Base-by-base conservation (phyloP, 1,139 yeast genomes). In the Suhomyces wounanorum region DNA sequence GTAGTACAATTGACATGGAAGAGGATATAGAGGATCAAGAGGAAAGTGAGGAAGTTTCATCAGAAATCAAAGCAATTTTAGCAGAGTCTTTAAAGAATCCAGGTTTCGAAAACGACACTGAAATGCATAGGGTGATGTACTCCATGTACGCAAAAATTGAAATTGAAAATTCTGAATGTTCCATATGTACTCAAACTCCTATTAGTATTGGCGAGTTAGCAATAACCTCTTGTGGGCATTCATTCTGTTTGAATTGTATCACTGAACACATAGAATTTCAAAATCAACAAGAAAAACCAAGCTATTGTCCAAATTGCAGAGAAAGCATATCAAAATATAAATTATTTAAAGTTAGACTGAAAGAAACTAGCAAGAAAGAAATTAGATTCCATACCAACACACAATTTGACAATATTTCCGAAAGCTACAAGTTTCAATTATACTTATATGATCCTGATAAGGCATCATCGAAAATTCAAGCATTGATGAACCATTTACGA, bases 191-290 rank as follows among this genome's bases (percentile, higher is more conserved):
- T 0, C 75, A 80, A 3, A 81, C 81, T 8, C 82, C 85, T 1
- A 86, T 90, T 11, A 73, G 78, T 1, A 47, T 70, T 1, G 78
- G 79, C 4, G 83, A 85, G 26, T 77, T 85, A 58, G 77, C 84
- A 0, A 75, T 90, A 11, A 87, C 97, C 0, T 84, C 83, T 40
- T 92, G 98, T 69, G 87, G 88, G 35, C 98, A 92, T 67, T 71
- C 83, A 40, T 90, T 86, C 54, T 92, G 98, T 65, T 71, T 85
- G 43, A 73, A 75, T 13, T 92, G 97, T 67, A 64, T 91, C n/a
- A 60, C 83, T 52, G 90, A 86, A 52, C 96, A 89, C 65, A 74
- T 88, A 48, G 79, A 75, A 44, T 81, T 78, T 54, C 79, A 77
- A 48, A 52, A 50, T 10, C 77, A 76, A 42, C 55, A 52, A 28